phyloP scores from a whole-genome alignment of 2,329 filamentous ascomycete species.

The Fusarium verticillioides region DNA sequence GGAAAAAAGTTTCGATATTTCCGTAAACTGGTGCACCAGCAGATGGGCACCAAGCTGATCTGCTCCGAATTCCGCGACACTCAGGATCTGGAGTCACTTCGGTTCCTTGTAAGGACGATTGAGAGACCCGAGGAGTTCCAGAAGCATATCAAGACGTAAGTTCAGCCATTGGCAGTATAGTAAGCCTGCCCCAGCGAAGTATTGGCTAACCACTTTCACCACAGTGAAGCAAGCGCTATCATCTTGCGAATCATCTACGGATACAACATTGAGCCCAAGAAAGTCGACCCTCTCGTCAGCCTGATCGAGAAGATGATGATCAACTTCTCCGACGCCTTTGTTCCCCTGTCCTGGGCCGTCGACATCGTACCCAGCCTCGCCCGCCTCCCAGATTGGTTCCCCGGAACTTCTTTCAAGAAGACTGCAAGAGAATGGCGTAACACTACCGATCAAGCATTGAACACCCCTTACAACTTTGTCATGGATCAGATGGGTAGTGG shows the following conservation, averaged over 20 bases:
- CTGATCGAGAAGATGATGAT: conserved; percentile 46
- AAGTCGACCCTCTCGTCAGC: conserved; percentile 45
- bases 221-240: conserved; percentile 45
- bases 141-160: conserved; percentile 46
- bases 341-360: conserved; percentile 49
- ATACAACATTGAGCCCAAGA: conserved; percentile 47
- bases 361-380: conserved; percentile 47
- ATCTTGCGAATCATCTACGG: conserved; percentile 47
- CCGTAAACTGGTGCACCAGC: conserved; percentile 47
- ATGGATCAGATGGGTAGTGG: conserved; percentile 39
- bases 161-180: background rate
- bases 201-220: background rate
- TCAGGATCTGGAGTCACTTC: conserved; percentile 44
- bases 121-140: conserved; percentile 36
- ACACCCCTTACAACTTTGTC: conserved; percentile 49
- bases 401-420: conserved; percentile 47
- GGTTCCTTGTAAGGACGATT: conserved; percentile 40
- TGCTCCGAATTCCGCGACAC: conserved; percentile 29
- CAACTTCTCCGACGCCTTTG: conserved; percentile 43
- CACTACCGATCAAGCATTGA: conserved; percentile 19
- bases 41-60: conserved; percentile 42
- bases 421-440: conserved; percentile 44
- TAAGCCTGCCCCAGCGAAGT: accelerated
- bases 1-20: conserved; percentile 31
- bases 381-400: conserved; percentile 47